Conservation (phyloP, 1,139 yeast genomes). For the Kodamaea sp. region DNA sequence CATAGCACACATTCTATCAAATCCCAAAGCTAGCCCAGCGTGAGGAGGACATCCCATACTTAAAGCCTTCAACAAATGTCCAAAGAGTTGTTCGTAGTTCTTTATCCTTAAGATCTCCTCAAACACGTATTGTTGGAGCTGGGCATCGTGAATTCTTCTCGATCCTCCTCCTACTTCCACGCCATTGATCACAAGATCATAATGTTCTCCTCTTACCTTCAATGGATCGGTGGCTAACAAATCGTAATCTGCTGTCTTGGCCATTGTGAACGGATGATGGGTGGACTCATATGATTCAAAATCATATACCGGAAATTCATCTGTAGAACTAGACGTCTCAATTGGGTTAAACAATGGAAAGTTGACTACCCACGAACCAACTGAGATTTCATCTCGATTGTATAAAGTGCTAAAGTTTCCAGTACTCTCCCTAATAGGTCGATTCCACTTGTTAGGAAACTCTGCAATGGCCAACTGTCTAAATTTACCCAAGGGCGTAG, state of each 20-base stretch:
- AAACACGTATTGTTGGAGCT: constrained; percentile 70
- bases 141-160: constrained; percentile 86
- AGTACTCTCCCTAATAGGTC: constrained; percentile 29
- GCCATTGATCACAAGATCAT: constrained; percentile 91
- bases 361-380: constrained; percentile 83
- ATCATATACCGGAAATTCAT: constrained; percentile 64
- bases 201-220: constrained; percentile 84
- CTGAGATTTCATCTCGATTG: constrained; percentile 39
- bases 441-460: constrained; percentile 53
- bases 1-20: constrained; percentile 93
- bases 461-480: constrained; percentile 69
- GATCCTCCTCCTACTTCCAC: constrained; percentile 98
- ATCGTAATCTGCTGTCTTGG: constrained; percentile 66
- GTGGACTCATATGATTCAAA: constrained; percentile 58
- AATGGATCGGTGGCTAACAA: constrained; percentile 57
- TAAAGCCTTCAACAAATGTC: constrained; percentile 81
- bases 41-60: constrained; percentile 97
- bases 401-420: constrained; percentile 19
- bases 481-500: constrained; percentile 89
- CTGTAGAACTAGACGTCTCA: constrained; percentile 31
- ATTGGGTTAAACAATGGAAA: constrained; percentile 88
- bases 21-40: constrained; percentile 95
- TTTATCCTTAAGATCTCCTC: constrained; percentile 54
- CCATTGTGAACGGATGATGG: constrained; percentile 98
- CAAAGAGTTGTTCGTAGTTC: constrained; percentile 68